phyloP scores from a whole-genome alignment of 1,284 basidiomycete species.

The Ustilago bromivora region DNA sequence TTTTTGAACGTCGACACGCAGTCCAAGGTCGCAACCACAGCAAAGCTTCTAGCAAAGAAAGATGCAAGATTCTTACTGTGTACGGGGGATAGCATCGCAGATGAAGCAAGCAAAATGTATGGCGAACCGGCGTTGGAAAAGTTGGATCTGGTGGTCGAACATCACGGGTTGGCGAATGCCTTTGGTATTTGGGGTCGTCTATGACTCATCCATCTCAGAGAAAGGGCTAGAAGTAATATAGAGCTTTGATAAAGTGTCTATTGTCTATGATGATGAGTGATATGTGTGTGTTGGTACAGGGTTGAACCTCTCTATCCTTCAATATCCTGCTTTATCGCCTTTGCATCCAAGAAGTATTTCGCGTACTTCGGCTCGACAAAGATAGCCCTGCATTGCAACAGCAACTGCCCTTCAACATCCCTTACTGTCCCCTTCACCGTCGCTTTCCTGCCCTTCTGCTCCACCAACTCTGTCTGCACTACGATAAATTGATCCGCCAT shows the following conservation, averaged over 20 bases:
- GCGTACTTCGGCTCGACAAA: conserved; percentile 89
- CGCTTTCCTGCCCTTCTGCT: conserved; percentile 81
- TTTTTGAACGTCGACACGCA: conserved; percentile 60
- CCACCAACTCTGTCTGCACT: conserved; percentile 76
- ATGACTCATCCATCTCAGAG: not conserved
- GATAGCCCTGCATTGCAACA: conserved; percentile 82
- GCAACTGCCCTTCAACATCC: conserved; percentile 80
- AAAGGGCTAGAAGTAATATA: not conserved
- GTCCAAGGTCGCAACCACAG: conserved; percentile 35
- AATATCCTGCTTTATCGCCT: conserved; percentile 74
- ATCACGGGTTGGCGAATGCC: conserved; percentile 47
- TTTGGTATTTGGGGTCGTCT: conserved; percentile 48
- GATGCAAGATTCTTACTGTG: conserved; percentile 29
- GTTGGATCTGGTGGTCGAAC: conserved; percentile 38
- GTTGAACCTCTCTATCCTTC: conserved; percentile 51
- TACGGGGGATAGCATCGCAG: conserved; percentile 47
- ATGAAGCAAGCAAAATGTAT: conserved; percentile 43
- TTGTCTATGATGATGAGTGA: not conserved
- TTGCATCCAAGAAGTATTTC: conserved; percentile 75
- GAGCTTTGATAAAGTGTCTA: conserved; percentile 1
- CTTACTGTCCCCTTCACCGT: conserved; percentile 80
- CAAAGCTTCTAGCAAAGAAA: conserved; percentile 19
- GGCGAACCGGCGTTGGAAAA: conserved; percentile 28
- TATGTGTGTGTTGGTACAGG: conserved; percentile 7
- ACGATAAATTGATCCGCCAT: conserved; percentile 73